A percentile compares a stretch with the other conserved stretches of the same genome.
Conservation (phyloP, 2,329 filamentous ascomycete genomes). For the Aspergillus calidoustus region DNA sequence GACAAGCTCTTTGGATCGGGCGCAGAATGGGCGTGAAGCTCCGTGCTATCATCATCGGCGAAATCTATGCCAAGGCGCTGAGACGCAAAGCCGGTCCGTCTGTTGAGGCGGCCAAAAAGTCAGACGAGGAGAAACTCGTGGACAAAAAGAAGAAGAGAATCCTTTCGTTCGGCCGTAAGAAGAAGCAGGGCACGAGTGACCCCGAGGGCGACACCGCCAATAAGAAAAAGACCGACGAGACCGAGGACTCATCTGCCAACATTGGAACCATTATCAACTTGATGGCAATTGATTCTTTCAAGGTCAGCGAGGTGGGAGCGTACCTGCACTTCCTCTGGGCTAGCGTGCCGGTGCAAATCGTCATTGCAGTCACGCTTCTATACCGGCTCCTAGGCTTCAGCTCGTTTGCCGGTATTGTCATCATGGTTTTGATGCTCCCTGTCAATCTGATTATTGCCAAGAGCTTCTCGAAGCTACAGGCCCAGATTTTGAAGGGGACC, state of each 20-base stretch:
- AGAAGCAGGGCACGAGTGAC: slow-evolving; percentile 41
- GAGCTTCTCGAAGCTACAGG: slow-evolving; percentile 84
- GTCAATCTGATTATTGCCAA: slow-evolving; percentile 88
- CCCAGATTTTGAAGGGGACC: slow-evolving; percentile 87
- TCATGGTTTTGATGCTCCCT: slow-evolving; percentile 87
- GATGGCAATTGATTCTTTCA: slow-evolving; percentile 99
- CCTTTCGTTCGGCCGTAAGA: slow-evolving; percentile 64
- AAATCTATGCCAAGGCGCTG: slow-evolving; percentile 95
- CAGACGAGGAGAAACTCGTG: slow-evolving; percentile 50
- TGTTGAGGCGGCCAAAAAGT: slow-evolving; percentile 73
- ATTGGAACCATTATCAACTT: slow-evolving; percentile 98
- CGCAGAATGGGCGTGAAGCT: slow-evolving; percentile 92
- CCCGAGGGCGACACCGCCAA: slow-evolving; percentile 23
- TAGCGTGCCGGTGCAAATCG: slow-evolving; percentile 83
- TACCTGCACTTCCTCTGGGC: slow-evolving; percentile 97
- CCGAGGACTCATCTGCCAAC: slow-evolving; percentile 77
- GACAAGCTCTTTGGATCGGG: slow-evolving; percentile 88
- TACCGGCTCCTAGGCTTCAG: slow-evolving; percentile 91
- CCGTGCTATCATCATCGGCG: slow-evolving; percentile 92
- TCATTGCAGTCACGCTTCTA: slow-evolving; percentile 78
- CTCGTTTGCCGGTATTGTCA: slow-evolving; percentile 87
- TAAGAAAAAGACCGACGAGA: slow-evolving; percentile 34
- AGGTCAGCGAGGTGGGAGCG: slow-evolving; percentile 90
- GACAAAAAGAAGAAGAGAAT: slow-evolving; percentile 48
- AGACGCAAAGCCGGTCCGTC: slow-evolving; percentile 85